Percentiles rank a stretch among this genome's conserved stretches.
Conservation (phyloP, 1,284 basidiomycete genomes). For the Sporisorium reilianum region DNA sequence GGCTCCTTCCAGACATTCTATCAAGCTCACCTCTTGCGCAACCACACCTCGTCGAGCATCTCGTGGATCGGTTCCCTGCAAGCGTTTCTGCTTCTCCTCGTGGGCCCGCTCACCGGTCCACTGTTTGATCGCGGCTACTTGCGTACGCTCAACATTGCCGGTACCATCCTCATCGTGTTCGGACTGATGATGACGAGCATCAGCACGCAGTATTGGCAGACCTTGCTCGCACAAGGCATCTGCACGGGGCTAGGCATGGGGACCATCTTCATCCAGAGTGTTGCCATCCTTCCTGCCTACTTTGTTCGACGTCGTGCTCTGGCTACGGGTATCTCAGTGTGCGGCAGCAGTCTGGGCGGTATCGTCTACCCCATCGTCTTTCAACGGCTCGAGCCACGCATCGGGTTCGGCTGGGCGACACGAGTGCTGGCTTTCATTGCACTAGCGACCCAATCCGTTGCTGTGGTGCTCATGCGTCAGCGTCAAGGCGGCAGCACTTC, state of each 20-base stretch:
- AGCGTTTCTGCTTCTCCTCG: constrained; percentile 14
- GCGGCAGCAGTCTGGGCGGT: constrained; percentile 30
- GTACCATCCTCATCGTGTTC: background rate
- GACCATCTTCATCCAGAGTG: constrained; percentile 14
- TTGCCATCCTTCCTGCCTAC: constrained; percentile 15
- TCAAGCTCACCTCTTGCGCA: constrained; percentile 4
- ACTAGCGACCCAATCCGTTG: constrained; percentile 16
- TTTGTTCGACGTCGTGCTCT: constrained; percentile 9
- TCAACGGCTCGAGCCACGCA: constrained; percentile 13
- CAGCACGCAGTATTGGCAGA: constrained; percentile 2
- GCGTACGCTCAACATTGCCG: constrained; percentile 1
- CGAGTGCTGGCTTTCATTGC: constrained; percentile 36
- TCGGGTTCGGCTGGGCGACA: constrained; percentile 37
- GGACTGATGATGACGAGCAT: constrained; percentile 3
- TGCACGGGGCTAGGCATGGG: constrained; percentile 16
- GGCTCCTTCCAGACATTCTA: constrained; percentile 33
- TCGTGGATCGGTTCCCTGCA: constrained; percentile 30
- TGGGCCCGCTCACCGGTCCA: constrained; percentile 16
- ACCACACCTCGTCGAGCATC: constrained; percentile 17
- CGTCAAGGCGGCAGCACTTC: background rate
- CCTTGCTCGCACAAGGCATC: background rate
- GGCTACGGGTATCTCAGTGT: constrained; percentile 27
- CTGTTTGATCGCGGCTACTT: constrained; percentile 6
- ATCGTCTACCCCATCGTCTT: constrained; percentile 46
- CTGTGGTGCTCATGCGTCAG: constrained; percentile 14